A percentile compares a stretch with the other conserved stretches of the same genome.
Evolutionary conservation across 495 filamentous ascomycete species (phyloP).

Genomic region (Choiromyces venosus): DNA sequence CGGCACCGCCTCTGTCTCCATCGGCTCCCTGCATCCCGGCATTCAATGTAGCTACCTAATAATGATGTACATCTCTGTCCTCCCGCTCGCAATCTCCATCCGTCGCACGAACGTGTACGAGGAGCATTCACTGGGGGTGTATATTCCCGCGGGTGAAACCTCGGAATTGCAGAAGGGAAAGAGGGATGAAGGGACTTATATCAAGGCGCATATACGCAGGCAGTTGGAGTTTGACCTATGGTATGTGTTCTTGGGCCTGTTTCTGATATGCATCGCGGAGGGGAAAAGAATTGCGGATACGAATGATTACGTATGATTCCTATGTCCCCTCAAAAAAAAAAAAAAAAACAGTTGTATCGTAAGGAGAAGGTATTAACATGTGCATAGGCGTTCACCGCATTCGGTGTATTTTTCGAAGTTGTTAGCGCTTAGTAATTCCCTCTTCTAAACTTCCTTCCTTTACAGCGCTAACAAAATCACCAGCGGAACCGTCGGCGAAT

Average conservation of each 20-base stretch:
- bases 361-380: no score
- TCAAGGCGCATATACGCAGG: conserved; percentile 77
- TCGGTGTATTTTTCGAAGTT: conserved; percentile 80
- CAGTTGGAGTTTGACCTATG: conserved; percentile 93
- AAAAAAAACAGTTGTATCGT: no score
- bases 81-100: conserved; percentile 90
- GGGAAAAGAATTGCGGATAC: conserved; percentile 55
- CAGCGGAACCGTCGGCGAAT: conserved; percentile 78
- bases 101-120: conserved; percentile 95
- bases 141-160: conserved; percentile 49
- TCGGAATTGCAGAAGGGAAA: conserved; percentile 45
- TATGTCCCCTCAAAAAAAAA: no score
- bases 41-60: conserved; percentile 92
- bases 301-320: conserved; percentile 47
- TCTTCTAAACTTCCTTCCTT: background rate
- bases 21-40: conserved; percentile 74
- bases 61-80: conserved; percentile 99
- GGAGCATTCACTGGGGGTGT: conserved; percentile 85
- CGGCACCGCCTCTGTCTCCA: conserved; percentile 72
- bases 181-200: conserved; percentile 57
- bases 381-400: conserved; percentile 62
- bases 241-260: conserved; percentile 85
- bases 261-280: conserved; percentile 81
- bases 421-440: conserved; percentile 65
- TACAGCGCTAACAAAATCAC: conserved; percentile 5